phyloP scores from a whole-genome alignment of 768 basidiomycete species.

The Rhizopogon vesiculosus region DNA sequence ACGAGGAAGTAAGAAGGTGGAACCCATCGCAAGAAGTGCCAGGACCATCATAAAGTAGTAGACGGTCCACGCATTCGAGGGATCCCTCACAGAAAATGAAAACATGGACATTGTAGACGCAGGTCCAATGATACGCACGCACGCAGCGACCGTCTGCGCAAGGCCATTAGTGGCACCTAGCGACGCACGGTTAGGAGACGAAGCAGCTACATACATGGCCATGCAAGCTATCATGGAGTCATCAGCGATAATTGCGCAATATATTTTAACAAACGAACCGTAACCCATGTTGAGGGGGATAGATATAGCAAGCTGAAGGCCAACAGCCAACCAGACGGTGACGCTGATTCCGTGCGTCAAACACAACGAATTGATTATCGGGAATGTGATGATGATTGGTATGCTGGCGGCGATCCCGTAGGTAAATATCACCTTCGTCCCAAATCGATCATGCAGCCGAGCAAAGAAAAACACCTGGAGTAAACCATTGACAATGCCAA shows the following conservation, averaged over 20 bases:
- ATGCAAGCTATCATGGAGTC: conserved; percentile 44
- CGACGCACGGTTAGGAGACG: conserved; percentile 60
- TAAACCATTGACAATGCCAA: conserved; percentile 28
- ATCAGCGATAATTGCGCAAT: neutral
- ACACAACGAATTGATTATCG: conserved; percentile 36
- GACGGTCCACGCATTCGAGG: neutral
- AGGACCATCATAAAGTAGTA: conserved; percentile 5
- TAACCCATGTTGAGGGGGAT: conserved; percentile 34
- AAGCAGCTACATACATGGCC: conserved; percentile 63
- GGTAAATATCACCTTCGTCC: conserved; percentile 49
- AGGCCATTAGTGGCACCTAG: conserved; percentile 70
- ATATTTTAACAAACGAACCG: conserved; percentile 18
- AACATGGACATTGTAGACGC: conserved; percentile 28
- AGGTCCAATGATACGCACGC: conserved; percentile 30
- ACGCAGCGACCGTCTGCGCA: conserved; percentile 24
- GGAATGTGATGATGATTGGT: conserved; percentile 41
- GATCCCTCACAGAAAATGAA: conserved; percentile 25
- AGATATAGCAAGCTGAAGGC: conserved; percentile 31
- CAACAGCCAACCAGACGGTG: conserved; percentile 43
- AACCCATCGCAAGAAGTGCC: neutral
- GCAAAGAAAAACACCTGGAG: conserved; percentile 63
- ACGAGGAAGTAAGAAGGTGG: neutral
- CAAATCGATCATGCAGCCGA: conserved; percentile 43
- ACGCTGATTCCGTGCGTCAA: conserved; percentile 32
- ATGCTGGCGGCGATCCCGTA: conserved; percentile 37